Percentiles rank a stretch among this genome's conserved stretches.
phyloP scores from a whole-genome alignment of 257 asterid species.

The Schizonepeta tenuifolia region DNA sequence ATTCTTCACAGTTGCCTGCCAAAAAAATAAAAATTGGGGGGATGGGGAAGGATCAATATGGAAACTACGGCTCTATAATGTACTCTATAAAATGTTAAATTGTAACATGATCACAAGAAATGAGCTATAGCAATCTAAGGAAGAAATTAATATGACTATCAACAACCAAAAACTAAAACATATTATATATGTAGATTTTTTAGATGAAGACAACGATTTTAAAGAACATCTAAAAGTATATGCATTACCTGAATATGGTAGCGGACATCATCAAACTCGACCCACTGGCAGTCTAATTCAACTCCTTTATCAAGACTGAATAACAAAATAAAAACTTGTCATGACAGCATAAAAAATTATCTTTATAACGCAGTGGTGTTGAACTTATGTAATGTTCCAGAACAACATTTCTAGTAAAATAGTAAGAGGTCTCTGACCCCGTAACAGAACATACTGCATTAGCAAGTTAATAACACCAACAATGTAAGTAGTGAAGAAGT shows the following conservation, averaged over 20 bases:
- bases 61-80: slow-evolving; percentile 1
- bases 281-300: slow-evolving; percentile 91
- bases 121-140: slow-evolving; percentile 22
- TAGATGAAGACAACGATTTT: slow-evolving; percentile 1
- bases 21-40: slow-evolving; percentile 8
- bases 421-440: slow-evolving; percentile 15
- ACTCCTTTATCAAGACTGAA: slow-evolving; percentile 91
- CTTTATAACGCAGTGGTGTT: neutral
- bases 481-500: slow-evolving; percentile 8
- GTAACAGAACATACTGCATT: slow-evolving; percentile 3
- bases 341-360: slow-evolving; percentile 2
- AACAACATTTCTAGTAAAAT: neutral
- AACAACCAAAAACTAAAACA: neutral
- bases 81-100: neutral
- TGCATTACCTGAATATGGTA: slow-evolving; percentile 85
- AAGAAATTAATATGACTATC: neutral
- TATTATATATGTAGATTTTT: neutral
- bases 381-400: neutral
- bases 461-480: slow-evolving; percentile 13
- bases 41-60: slow-evolving; percentile 19
- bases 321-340: slow-evolving; percentile 20
- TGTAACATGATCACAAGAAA: neutral
- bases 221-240: neutral
- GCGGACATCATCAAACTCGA: slow-evolving; percentile 90
- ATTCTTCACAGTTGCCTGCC: slow-evolving; percentile 81